Base-by-base conservation (phyloP, 1,284 basidiomycete genomes). In the Athelia psychrophila region DNA sequence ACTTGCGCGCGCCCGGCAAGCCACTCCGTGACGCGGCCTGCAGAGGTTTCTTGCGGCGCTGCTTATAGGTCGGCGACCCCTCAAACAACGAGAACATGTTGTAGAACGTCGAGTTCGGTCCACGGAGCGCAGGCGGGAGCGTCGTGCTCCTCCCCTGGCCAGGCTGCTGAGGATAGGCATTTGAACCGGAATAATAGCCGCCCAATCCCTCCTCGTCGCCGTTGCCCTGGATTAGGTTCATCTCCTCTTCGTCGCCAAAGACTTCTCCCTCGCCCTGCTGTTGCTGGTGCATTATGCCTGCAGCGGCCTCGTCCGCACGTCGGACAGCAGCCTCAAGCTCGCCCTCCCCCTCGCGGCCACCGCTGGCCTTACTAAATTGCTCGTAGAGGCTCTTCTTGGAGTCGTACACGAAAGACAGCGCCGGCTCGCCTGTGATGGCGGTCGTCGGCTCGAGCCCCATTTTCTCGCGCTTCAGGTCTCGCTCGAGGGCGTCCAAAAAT, bases 391-490 rank as follows among this genome's bases (percentile, higher is more conserved):
- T 86, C 52, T 88, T 80, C 61, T 88, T 90, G 10, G 89, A 81
- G 63, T 95, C 93, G 66, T 95, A 95, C 10, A 83, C 86, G 75
- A 86, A 91, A 3, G 84, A 88, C 10, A 80, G 65, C 1, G 93
- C 93, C 3, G 93, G 93, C 70, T 95, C 93, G 52, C 90, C 85
- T 6, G 77, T 69, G 27, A 87, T 76, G 46, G 79, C 71, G 2
- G 93, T 95, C 2, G 93, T 95, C 0, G 93, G 80, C 63, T 93
- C 91, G 48, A 84, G 76, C 0, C 90, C 88, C 75, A 89, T 87
- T 71, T 94, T 95, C 69, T 95, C 93, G 40, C 93, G 82, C 73
- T 95, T 95, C 51, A 95, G 80, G 66, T 96, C 93, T 48, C 93
- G 88, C 68, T 96, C 93, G 36, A 96, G 80, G 23, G 93, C 93